Evolutionary conservation across 306 rosid species (phyloP), one percentile per base, ranked within the genome.

Genomic region (Trifolium repens): DNA sequence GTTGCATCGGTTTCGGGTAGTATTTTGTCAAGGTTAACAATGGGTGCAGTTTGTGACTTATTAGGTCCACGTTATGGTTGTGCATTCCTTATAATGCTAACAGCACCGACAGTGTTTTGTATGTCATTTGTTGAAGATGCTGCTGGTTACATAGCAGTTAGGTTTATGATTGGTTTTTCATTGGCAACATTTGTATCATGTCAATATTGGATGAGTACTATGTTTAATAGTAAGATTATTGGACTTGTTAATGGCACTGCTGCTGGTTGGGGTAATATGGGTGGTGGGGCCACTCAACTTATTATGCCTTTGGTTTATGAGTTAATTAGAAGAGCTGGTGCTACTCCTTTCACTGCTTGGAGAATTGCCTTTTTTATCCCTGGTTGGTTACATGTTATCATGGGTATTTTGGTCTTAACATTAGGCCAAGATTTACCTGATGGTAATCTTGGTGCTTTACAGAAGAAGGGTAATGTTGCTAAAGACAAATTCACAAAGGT

Each of bases 181-280:
- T 73, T 94, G 32, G 98, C 98, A 0, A 90, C 97, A 0, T 94
- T 91, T n/a, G 98, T 94, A 9, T 94, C 98, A 0, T 91, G 97
- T 67, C 98, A 94, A 64, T 94, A 88, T 27, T 94, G 98, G 98
- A 94, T 94, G 98, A 93, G 98, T 22, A 91, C 97, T 0, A 89
- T 93, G 96, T 93, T 91, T 57, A 91, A 89, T 60, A 55, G 93
- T 44, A 86, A 91, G 89, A 91, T 94, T 9, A 84, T 94, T 0
- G 98, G 98, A 17, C 82, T 91, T 16, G 98, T 60, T 2, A 91
- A 94, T 34, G 98, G 98, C 15, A 91, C 97, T 0, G 93, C 96
- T 0, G 97, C 94, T 0, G 98, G 98, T 15, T 94, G 98, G 98
- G 98, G 98, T 0, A 94, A 94, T 74, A 90, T 91, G 98, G 97